Evolutionary conservation across 1,139 yeast genomes (phyloP).

Genomic region (Taphrina pruni): DNA sequence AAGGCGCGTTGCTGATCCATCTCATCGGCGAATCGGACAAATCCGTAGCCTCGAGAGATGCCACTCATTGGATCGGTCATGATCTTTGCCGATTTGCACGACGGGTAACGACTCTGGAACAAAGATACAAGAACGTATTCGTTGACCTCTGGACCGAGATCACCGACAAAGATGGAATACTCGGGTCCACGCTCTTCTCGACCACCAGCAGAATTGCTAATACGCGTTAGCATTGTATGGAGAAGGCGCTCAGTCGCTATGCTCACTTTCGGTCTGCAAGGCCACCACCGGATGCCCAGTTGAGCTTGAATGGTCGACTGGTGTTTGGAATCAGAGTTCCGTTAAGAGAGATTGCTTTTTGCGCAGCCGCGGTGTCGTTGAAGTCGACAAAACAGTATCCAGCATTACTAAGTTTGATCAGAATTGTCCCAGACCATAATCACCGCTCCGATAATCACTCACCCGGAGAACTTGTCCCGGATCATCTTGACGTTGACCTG

Average conservation of each 20-base stretch:
- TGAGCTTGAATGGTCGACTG: slow-evolving; percentile 69
- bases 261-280: slow-evolving; percentile 49
- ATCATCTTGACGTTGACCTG: slow-evolving; percentile 66
- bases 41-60: slow-evolving; percentile 85
- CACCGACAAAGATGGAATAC: slow-evolving; percentile 84
- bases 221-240: background rate
- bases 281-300: slow-evolving; percentile 85
- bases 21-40: slow-evolving; percentile 78
- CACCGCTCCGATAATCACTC: background rate
- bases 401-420: slow-evolving; percentile 56
- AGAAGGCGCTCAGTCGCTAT: background rate
- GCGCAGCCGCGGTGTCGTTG: slow-evolving; percentile 66
- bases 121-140: slow-evolving; percentile 67
- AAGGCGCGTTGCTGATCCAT: slow-evolving; percentile 78
- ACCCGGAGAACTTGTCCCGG: slow-evolving; percentile 57
- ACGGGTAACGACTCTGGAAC: slow-evolving; percentile 72
- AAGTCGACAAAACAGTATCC: slow-evolving; percentile 90
- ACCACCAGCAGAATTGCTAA: slow-evolving; percentile 12
- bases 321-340: slow-evolving; percentile 71
- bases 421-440: background rate
- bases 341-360: slow-evolving; percentile 69
- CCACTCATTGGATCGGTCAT: slow-evolving; percentile 82
- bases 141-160: slow-evolving; percentile 74
- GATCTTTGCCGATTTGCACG: slow-evolving; percentile 82
- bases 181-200: slow-evolving; percentile 58